phyloP scores from a whole-genome alignment of 768 basidiomycete genomes.

The Termitomyces titanicus region DNA sequence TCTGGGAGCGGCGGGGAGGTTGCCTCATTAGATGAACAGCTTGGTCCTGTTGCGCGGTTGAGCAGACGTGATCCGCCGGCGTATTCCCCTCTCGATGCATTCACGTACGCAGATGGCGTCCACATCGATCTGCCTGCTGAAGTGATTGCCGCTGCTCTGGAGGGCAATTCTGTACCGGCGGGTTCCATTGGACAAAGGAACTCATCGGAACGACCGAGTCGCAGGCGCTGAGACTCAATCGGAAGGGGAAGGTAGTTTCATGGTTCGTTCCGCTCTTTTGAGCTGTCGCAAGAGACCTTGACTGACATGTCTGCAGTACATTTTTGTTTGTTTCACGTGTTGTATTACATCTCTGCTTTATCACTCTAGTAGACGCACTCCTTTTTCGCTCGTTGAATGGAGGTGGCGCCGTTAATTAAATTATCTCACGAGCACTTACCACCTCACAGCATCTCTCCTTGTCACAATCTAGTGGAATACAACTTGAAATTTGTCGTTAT shows the following conservation, averaged over 20 bases:
- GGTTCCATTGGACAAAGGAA: slow-evolving; percentile 51
- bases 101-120: slow-evolving; percentile 81
- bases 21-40: slow-evolving; percentile 23
- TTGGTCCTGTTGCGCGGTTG: slow-evolving; percentile 31
- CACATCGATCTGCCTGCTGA: slow-evolving; percentile 92
- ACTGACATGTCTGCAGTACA: slow-evolving; percentile 13
- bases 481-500: slow-evolving; percentile 1
- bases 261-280: slow-evolving; percentile 19
- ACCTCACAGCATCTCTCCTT: not conserved
- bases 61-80: slow-evolving; percentile 73
- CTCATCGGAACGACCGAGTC: slow-evolving; percentile 50
- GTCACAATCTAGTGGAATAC: slow-evolving; percentile 13
- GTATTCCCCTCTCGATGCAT: slow-evolving; percentile 88
- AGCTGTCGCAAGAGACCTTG: not conserved
- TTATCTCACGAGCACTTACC: slow-evolving; percentile 4
- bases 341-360: slow-evolving; percentile 14
- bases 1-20: slow-evolving; percentile 23
- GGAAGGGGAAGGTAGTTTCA: slow-evolving; percentile 2
- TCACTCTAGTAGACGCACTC: slow-evolving; percentile 11
- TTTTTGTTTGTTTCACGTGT: slow-evolving; percentile 10
- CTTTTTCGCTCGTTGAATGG: slow-evolving; percentile 5
- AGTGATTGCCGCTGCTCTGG: slow-evolving; percentile 85
- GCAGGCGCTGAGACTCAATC: slow-evolving; percentile 37
- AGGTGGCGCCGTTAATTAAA: slow-evolving; percentile 9
- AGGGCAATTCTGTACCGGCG: slow-evolving; percentile 63